Percentiles rank a stretch among this genome's conserved stretches.
Evolutionary conservation across 441 rosid genomes (phyloP).

Genomic region (Brassica hybrid): DNA sequence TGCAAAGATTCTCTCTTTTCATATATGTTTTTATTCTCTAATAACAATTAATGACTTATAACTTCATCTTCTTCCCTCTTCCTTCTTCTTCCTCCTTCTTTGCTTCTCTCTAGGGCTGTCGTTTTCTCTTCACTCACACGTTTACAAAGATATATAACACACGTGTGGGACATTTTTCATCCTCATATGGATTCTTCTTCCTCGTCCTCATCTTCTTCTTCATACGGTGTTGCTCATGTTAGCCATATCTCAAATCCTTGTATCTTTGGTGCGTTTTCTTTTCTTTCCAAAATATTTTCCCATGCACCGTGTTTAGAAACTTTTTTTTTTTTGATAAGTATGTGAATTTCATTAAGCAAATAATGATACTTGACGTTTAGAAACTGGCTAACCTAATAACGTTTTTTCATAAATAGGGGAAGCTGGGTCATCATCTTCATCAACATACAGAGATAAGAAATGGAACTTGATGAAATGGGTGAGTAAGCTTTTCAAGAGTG

Average conservation of each 20-base stretch:
- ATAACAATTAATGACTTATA: slow-evolving; percentile 49
- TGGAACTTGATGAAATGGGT: slow-evolving; percentile 94
- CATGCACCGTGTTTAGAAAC: slow-evolving; percentile 8
- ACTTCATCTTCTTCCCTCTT: slow-evolving; percentile 43
- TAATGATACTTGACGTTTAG: too few species aligned
- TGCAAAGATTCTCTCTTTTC: slow-evolving; percentile 47
- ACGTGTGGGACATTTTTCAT: slow-evolving; percentile 26
- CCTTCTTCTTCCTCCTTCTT: slow-evolving; percentile 33
- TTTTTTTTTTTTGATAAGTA: neutral
- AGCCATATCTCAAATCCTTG: slow-evolving; percentile 80
- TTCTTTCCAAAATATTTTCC: neutral
- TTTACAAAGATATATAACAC: slow-evolving; percentile 31
- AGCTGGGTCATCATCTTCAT: slow-evolving; percentile 68
- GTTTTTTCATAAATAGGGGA: slow-evolving; percentile 63
- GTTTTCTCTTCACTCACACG: slow-evolving; percentile 46
- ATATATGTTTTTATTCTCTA: slow-evolving; percentile 43
- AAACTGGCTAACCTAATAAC: slow-evolving; percentile 22
- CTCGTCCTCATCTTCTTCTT: slow-evolving; percentile 63
- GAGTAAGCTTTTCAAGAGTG: slow-evolving; percentile 71
- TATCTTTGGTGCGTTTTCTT: slow-evolving; percentile 65
- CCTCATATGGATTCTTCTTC: slow-evolving; percentile 45
- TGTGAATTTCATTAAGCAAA: too few species aligned
- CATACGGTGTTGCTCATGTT: slow-evolving; percentile 46
- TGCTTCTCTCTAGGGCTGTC: slow-evolving; percentile 46
- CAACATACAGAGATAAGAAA: slow-evolving; percentile 71